These are phyloP conservation scores for Breynia disticha DNA, from an alignment of 441 rosid species.

Conservation along the genomic window DNA sequence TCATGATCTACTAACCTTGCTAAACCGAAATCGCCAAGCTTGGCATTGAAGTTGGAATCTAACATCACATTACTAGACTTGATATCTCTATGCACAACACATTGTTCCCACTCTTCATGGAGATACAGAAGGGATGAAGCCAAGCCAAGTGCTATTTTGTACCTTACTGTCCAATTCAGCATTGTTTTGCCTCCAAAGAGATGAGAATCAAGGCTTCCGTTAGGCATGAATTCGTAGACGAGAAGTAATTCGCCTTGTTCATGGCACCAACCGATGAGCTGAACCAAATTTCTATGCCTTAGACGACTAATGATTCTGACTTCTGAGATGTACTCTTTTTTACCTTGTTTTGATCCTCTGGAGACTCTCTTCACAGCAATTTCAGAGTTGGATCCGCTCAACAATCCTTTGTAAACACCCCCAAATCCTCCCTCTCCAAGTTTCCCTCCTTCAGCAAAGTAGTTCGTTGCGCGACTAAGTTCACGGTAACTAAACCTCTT, in stretches of 20 bases:
- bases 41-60: slow-evolving; percentile 22
- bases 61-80: slow-evolving; percentile 30
- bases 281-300: slow-evolving; percentile 28
- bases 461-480: slow-evolving; percentile 20
- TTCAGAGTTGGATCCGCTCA: slow-evolving; percentile 6
- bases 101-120: slow-evolving; percentile 22
- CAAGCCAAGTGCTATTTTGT: slow-evolving; percentile 19
- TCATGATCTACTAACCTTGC: slow-evolving; percentile 23
- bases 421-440: slow-evolving; percentile 36
- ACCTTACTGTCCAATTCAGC: slow-evolving; percentile 23
- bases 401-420: slow-evolving; percentile 22
- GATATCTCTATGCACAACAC: slow-evolving; percentile 25
- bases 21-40: slow-evolving; percentile 37
- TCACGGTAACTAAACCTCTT: slow-evolving; percentile 22
- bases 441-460: slow-evolving; percentile 20
- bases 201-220: slow-evolving; percentile 32
- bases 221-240: slow-evolving; percentile 28
- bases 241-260: slow-evolving; percentile 19
- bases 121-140: slow-evolving; percentile 25
- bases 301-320: slow-evolving; percentile 30
- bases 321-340: slow-evolving; percentile 26
- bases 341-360: slow-evolving; percentile 21
- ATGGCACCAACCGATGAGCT: slow-evolving; percentile 39
- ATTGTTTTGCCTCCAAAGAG: slow-evolving; percentile 21
- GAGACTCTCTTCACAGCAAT: slow-evolving; percentile 30